Evolutionary conservation across 805 yeast species (phyloP), one percentile per base, ranked within the genome.

Genomic region (Kregervanrija pseudodelftensis): DNA sequence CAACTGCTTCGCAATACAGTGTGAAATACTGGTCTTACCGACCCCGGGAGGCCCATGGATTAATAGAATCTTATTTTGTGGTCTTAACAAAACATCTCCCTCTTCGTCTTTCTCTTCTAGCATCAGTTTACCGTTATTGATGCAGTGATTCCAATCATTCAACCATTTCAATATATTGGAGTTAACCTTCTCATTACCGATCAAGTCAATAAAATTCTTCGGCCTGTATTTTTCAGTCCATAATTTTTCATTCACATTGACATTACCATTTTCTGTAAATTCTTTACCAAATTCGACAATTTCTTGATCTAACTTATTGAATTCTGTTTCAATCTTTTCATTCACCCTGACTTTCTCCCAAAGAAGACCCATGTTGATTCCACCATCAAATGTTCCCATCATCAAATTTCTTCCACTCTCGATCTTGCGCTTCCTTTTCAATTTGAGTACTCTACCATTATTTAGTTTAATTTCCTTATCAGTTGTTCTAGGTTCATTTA

Each of bases 1-100:
- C 35, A 85, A 75, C 51, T 86, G 95, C 39, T 71, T 73, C 3
- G 96, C 93, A 33, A 89, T 73, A 1, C 88, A 77, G 57, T 90
- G 96, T 0, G 91, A 87, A 2, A 89, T 81, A 0, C 93, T 77
- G 0, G 98, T 90, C 59, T 91, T 91, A 9, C 99, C 99, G 13
- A 84, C 72, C 2, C 99, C 99, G 0, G 96, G 89, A 0, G 96
- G 93, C 0, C 99, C 99, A 59, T 83, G 88, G 10, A 93, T 74
- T 36, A 93, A 66, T 15, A 93, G 59, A 0, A 93, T 71, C 50
- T 78, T 82, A 42, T 73, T 73, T 12, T 61, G 66, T 0, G 90
- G 90, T 44, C 90, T 66, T 30, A 74, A 69, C 36, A 74, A 68
- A 0, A 77, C 76, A 56, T 82, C 88, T 1, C 46, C 37, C 5